Evolutionary conservation across 257 asterid species (phyloP), one percentile per base, ranked within the genome.

Genomic region (Lithospermum erythrorhizon): DNA sequence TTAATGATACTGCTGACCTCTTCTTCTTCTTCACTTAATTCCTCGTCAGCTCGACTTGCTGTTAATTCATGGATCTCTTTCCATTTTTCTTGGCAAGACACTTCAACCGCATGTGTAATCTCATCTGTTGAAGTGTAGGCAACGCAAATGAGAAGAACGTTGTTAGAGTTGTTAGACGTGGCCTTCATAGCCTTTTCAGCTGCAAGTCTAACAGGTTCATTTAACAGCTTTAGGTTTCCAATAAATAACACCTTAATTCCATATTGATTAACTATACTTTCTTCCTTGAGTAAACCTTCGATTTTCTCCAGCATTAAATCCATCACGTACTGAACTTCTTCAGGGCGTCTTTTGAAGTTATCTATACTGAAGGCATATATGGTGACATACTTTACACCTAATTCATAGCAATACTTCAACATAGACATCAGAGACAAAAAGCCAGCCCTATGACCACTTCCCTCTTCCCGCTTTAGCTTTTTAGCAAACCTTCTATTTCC

Each of bases 301-400:
- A 83, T 80, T 74, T 87, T 87, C 73, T 81, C 94, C n/a, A 76
- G 67, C 86, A 87, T 87, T 71, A 90, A 68, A 55, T 82, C 87
- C 96, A 90, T 90, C 51, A 83, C 30, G 9, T 10, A 57, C 67
- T 78, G 67, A 29, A 90, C 87, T 63, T 90, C 91, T 0, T 82
- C 78, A 0, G 94, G 91, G 37, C 66, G 69, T 53, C 98, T 70
- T 65, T 55, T 87, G 83, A 85, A 90, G 62, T 87, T 87, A 66
- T 90, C 95, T 51, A 90, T 90, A 83, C 89, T 85, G 77, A 90
- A 90, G 3, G 85, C 95, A 22, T 85, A 83, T 20, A 85, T 62
- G 0, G 86, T 79, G 17, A 85, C 60, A 57, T 82, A 79, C 13
- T 78, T 76, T 35, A 90, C 82, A 0, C 89, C 85, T 60, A 90